Base-by-base conservation (phyloP, 805 yeast species). In the Metschnikowia orientalis region DNA sequence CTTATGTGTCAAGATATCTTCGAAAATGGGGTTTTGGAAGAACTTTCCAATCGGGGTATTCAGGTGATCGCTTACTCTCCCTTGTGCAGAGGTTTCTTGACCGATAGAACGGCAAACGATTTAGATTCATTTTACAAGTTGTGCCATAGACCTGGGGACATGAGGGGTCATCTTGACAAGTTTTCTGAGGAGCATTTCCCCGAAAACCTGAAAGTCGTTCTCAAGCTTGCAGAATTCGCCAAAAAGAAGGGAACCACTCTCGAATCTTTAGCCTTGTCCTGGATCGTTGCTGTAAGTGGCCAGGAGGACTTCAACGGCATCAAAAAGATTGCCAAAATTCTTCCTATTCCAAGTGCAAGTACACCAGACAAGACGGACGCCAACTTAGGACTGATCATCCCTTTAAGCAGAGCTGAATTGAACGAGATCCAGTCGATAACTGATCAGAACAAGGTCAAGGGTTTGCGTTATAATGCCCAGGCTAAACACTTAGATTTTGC, bases 1-100 rank as follows among this genome's bases (percentile, higher is more conserved):
- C 53, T 89, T 37, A 75, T 81, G 61, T 56, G 77, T 10, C 71
- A 75, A 27, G 84, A 81, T 10, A 71, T 80, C 23, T 50, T 77
- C 26, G 38, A 53, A 2, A 77, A 82, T 51, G 95, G 90, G 1
- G 67, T 82, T 13, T 71, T 79, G 41, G 73, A 68, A 3, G 69
- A 72, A 4, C 75, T 81, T 42, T 68, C 73, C 13, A 75, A 79
- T 40, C 57, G 69, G 20, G 66, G 66, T 10, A 72, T 88, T 35
- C 81, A 92, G 9, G 63, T 85, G 18, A 65, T 85, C 37, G 84
- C 88, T 16, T 88, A 88, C 58, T 81, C 95, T 18, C 96, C 96
- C 18, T 66, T 88, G 35, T 81, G 88, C 7, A 71, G 84, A 48
- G 96, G 95, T 1, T 62, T 80, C 40, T 67, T 88, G 34, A 79